These are phyloP conservation scores for Monosporozyma solicola DNA, from an alignment of 805 yeast genomes.

Conservation along the genomic window DNA sequence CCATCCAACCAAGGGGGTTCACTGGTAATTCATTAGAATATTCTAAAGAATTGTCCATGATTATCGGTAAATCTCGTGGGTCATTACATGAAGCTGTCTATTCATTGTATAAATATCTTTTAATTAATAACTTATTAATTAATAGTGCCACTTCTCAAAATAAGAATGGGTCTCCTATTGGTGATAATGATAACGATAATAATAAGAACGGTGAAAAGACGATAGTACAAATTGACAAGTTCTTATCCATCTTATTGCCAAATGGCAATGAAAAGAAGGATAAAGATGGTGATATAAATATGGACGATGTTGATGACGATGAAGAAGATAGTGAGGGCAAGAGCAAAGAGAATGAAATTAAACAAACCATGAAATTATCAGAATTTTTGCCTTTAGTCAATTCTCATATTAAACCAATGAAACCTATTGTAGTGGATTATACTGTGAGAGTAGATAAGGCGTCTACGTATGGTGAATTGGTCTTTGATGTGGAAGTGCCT, in stretches of 20 bases:
- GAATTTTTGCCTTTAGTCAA: conserved; percentile 37
- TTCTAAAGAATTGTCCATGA: conserved; percentile 53
- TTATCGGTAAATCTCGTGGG: conserved; percentile 69
- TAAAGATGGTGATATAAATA: conserved; percentile 3
- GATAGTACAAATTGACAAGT: conserved; percentile 42
- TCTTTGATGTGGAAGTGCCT: conserved; percentile 65
- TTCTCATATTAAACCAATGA: conserved; percentile 60
- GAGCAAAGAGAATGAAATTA: conserved; percentile 2
- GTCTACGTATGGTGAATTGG: conserved; percentile 70
- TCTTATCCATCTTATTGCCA: conserved; percentile 36
- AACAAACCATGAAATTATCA: conserved; percentile 35
- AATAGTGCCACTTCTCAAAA: conserved; percentile 13
- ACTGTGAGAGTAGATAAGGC: conserved; percentile 68
- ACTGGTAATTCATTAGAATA: conserved; percentile 55
- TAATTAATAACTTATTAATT: conserved; percentile 49
- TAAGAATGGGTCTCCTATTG: background rate
- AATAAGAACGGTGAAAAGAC: conserved; percentile 41
- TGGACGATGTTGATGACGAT: conserved; percentile 1
- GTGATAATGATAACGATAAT: conserved; percentile 4
- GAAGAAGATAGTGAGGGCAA: conserved; percentile 1
- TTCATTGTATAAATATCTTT: conserved; percentile 69
- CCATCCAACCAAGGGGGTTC: conserved; percentile 70
- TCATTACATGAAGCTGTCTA: conserved; percentile 82
- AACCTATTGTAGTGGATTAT: conserved; percentile 72
- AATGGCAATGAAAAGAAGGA: conserved; percentile 1